Percentiles rank a stretch among this genome's conserved stretches.
Conservation (phyloP, 1,139 yeast species). For the Pichia inconspicua region DNA sequence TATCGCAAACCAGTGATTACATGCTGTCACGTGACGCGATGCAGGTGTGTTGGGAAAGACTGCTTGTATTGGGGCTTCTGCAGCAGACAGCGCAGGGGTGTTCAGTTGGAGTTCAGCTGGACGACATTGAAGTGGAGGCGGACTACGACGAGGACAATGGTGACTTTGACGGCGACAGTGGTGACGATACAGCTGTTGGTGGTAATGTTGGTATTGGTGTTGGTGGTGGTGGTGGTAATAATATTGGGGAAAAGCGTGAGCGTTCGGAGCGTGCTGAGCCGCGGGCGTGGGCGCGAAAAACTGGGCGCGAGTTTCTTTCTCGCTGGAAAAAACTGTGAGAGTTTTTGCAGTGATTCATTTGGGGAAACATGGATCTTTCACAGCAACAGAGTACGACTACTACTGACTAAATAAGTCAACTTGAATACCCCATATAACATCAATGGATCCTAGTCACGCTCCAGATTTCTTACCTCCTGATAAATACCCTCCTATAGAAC, state of each 20-base stretch:
- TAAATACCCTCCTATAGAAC: constrained; percentile 48
- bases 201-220: not conserved
- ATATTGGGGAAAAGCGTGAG: not conserved
- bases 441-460: constrained; percentile 75
- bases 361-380: too few relatives aligned
- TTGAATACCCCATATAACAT: too few relatives aligned
- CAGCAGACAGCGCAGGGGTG: constrained; percentile 1
- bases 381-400: too few relatives aligned
- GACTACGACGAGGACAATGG: too few relatives aligned
- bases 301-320: not conserved
- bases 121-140: constrained; percentile 5
- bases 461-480: constrained; percentile 74
- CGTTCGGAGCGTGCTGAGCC: not conserved
- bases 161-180: not conserved
- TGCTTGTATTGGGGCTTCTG: not conserved
- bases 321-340: not conserved
- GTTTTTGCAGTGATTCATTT: too few relatives aligned
- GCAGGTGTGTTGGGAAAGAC: constrained; percentile 24
- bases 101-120: constrained; percentile 8
- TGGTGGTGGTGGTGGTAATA: not conserved
- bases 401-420: too few relatives aligned
- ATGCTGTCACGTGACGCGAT: constrained; percentile 19
- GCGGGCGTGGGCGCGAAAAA: not conserved
- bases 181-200: not conserved
- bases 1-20: constrained; percentile 3